Base-by-base conservation (phyloP, 2,329 filamentous ascomycete species). In the Monosporascus sp. region DNA sequence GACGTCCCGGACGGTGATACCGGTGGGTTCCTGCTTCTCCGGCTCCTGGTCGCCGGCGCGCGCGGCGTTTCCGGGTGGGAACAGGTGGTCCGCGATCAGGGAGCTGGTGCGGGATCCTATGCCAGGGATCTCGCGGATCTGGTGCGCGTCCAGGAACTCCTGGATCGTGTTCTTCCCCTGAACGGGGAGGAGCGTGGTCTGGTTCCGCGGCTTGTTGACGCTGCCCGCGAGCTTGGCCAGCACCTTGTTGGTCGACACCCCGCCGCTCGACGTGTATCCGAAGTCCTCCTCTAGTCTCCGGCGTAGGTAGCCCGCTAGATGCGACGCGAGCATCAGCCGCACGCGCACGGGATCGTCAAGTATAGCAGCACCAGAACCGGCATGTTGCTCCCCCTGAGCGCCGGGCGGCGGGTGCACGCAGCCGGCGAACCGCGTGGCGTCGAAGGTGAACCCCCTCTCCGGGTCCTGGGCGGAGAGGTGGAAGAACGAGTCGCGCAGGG, bases 231-330 rank as follows among this genome's bases (percentile, higher is more conserved):
- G 78, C 70, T 97, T 97, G 54, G 89, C 85, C 11, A 96, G 76
- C 5, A 93, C 71, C 70, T 97, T 97, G 64, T 87, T 93, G 1
- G 90, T 95, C 2, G 91, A 87, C 22, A 97, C 84, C 4, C 93
- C 93, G 43, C 89, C 91, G 1, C 92, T 93, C 27, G 88, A 88
- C 0, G 91, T 96, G 70, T 93, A 96, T 1, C 90, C 90, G 63
- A 85, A 87, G 46, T 90, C 78, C 46, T 85, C 76, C 63, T 95
- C 88, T 11, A 97, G 75, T 63, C 82, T 81, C 52, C 79, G 74
- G 14, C 93, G 85, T 25, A 97, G 70, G 65, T 93, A 78, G 31
- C 82, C 76, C 5, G 90, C 90, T 35, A 97, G 74, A 70, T 97
- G 90, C 11, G 90, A 94, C 5, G 84, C 92, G 8, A 97, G 74